Percentiles rank a stretch among this genome's conserved stretches.
These are phyloP conservation scores for Posidonia australis DNA, from an alignment of 106 monocot genomes.

Conservation along the genomic window DNA sequence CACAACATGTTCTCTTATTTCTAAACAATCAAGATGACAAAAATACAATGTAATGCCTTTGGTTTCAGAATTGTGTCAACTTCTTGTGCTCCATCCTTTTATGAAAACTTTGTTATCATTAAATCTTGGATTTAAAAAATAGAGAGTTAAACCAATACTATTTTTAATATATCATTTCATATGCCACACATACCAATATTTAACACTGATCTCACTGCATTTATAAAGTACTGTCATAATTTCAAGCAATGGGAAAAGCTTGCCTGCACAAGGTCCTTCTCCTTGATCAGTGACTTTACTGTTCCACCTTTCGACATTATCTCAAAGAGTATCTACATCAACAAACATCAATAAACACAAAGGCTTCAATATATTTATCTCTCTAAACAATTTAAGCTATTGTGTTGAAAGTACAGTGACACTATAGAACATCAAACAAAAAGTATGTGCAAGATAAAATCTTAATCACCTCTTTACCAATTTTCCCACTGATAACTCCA, in stretches of 20 bases:
- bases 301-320: constrained; percentile 88
- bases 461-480: constrained; percentile 73
- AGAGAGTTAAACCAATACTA: too few species aligned
- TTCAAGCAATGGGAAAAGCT: neutral
- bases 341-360: neutral
- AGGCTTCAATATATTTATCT: neutral
- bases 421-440: neutral
- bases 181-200: too few species aligned
- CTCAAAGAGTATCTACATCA: constrained; percentile 61
- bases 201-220: neutral
- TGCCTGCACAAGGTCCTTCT: constrained; percentile 91
- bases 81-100: too few species aligned
- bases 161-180: too few species aligned
- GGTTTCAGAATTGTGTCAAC: too few species aligned
- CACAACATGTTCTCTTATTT: too few species aligned
- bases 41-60: too few species aligned
- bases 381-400: neutral
- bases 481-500: constrained; percentile 93
- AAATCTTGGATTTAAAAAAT: too few species aligned
- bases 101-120: too few species aligned
- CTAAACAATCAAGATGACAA: too few species aligned
- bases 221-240: neutral
- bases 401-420: neutral
- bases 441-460: neutral
- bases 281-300: constrained; percentile 70